Percentiles rank a stretch among this genome's conserved stretches.
Conservation (phyloP, 106 monocot species). For the Iris macrosiphon region DNA sequence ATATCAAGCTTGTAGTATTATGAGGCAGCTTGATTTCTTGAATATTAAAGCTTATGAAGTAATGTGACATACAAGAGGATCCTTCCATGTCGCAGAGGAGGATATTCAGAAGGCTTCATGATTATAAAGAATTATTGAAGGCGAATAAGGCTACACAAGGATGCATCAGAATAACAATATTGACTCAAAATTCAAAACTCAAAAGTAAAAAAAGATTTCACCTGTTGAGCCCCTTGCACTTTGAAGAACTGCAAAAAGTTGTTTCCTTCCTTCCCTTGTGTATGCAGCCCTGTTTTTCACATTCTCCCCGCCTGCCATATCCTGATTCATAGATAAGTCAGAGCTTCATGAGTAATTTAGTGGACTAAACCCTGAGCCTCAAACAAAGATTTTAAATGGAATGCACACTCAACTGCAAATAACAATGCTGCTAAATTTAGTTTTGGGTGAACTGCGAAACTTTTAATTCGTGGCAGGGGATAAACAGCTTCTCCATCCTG, state of each 20-base stretch:
- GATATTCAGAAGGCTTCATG: too few relatives aligned
- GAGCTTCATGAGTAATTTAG: background rate
- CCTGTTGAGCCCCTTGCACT: conserved; percentile 94
- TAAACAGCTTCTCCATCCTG: conserved; percentile 94
- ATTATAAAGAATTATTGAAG: too few relatives aligned
- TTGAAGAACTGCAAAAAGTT: conserved; percentile 94
- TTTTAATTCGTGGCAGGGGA: conserved; percentile 80
- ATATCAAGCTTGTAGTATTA: too few relatives aligned
- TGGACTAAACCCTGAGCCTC: background rate
- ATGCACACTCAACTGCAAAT: conserved; percentile 71
- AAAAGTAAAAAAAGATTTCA: conserved; percentile 18
- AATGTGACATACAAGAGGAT: too few relatives aligned
- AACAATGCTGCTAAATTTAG: conserved; percentile 76
- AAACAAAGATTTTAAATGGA: background rate
- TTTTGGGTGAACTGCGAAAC: conserved; percentile 80
- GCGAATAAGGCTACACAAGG: background rate
- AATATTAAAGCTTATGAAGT: too few relatives aligned
- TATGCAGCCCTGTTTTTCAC: conserved; percentile 67
- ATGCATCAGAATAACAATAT: background rate
- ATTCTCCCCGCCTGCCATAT: conserved; percentile 45
- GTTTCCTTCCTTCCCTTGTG: conserved; percentile 94
- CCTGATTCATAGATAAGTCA: conserved; percentile 27
- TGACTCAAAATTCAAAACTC: too few relatives aligned
- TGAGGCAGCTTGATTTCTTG: too few relatives aligned
- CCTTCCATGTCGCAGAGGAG: too few relatives aligned